phyloP scores from a whole-genome alignment of 441 rosid species.

The Populus hybrid region DNA sequence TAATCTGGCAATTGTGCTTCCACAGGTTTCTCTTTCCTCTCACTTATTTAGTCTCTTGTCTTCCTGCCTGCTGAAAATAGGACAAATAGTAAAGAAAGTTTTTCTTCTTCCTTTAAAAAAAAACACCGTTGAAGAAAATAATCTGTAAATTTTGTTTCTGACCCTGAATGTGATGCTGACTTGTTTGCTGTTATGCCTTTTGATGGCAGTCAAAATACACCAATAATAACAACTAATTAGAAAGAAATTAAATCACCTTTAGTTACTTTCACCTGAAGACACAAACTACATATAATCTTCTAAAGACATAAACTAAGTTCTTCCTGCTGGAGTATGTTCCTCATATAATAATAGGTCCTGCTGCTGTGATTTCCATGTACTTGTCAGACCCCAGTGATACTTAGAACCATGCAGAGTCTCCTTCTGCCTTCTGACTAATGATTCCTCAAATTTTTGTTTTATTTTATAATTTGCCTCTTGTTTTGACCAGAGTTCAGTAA shows the following conservation, averaged over 20 bases:
- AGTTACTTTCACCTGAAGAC: background rate
- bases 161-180: background rate
- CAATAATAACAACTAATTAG: background rate
- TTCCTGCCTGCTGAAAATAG: background rate
- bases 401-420: background rate
- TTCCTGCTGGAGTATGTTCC: background rate
- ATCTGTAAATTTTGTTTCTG: background rate
- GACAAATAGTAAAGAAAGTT: background rate
- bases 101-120: background rate
- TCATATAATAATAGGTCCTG: background rate
- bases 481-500: background rate
- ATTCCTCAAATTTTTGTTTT: background rate
- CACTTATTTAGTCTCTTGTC: constrained; percentile 3
- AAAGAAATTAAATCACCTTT: background rate
- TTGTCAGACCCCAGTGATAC: background rate
- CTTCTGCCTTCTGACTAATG: background rate
- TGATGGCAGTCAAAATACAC: background rate
- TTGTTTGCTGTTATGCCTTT: background rate
- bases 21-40: constrained; percentile 59
- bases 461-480: background rate
- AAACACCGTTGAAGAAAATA: background rate
- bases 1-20: constrained; percentile 89
- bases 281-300: background rate
- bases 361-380: background rate
- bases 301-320: constrained; percentile 1